Evolutionary conservation across 768 basidiomycete species (phyloP).

Genomic region (Roridomyces roridus): DNA sequence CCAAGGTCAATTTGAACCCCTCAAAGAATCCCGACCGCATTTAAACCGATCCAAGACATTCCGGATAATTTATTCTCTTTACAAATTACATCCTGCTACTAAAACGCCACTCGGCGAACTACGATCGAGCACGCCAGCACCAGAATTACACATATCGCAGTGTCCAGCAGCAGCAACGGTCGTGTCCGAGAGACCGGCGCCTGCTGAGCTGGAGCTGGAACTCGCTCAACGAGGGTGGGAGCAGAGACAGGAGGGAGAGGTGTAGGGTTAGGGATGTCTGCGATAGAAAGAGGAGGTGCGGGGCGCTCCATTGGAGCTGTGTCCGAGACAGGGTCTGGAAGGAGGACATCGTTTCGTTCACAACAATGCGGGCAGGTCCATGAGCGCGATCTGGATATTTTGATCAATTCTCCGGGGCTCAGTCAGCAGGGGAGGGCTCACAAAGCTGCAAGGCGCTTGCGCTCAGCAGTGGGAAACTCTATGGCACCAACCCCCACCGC

Average conservation of each 20-base stretch:
- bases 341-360: conserved; percentile 66
- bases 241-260: background rate
- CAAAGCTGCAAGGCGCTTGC: conserved; percentile 80
- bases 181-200: conserved; percentile 8
- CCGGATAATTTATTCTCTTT: background rate
- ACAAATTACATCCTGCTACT: conserved; percentile 6
- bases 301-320: background rate
- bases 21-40: too few relatives aligned
- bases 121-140: conserved; percentile 73
- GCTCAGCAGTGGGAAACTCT: conserved; percentile 75
- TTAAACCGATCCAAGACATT: too few relatives aligned
- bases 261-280: background rate
- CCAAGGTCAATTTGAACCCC: too few relatives aligned
- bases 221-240: background rate
- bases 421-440: conserved; percentile 45
- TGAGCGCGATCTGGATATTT: conserved; percentile 67
- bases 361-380: conserved; percentile 83
- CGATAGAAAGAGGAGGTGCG: conserved; percentile 1
- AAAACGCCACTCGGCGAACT: conserved; percentile 63
- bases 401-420: conserved; percentile 11
- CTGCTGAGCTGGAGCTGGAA: conserved; percentile 17
- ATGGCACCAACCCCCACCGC: conserved; percentile 89
- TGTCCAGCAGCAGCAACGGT: conserved; percentile 74
- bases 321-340: conserved; percentile 65
- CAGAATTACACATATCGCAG: conserved; percentile 74